A percentile compares a stretch with the other conserved stretches of the same genome.
These are phyloP conservation scores for Ogataea methylovora DNA, from an alignment of 805 yeast genomes.

Conservation along the genomic window DNA sequence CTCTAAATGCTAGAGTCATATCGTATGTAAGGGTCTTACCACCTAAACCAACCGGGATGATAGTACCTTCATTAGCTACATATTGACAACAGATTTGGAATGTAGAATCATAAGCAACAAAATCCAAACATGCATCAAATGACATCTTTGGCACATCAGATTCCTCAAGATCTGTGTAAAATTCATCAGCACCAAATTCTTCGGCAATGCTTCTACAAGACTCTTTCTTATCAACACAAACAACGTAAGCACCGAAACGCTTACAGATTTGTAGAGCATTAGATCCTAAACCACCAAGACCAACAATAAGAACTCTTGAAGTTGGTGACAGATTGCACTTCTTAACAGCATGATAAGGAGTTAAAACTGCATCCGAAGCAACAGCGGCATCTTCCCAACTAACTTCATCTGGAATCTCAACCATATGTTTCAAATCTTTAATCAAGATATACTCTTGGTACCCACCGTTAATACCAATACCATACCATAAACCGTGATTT, in stretches of 20 bases:
- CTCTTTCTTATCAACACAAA: slow-evolving; percentile 19
- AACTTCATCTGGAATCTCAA: slow-evolving; percentile 23
- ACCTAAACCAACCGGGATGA: too few species aligned
- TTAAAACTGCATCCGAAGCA: slow-evolving; percentile 25
- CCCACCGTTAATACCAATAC: slow-evolving; percentile 24
- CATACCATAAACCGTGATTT: slow-evolving; percentile 12
- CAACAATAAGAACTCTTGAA: slow-evolving; percentile 20
- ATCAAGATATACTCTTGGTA: slow-evolving; percentile 22
- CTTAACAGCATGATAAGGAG: slow-evolving; percentile 27
- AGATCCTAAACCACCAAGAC: slow-evolving; percentile 27
- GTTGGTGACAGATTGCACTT: slow-evolving; percentile 15
- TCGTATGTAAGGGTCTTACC: too few species aligned
- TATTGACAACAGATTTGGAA: too few species aligned
- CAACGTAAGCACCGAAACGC: slow-evolving; percentile 12
- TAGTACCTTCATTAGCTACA: too few species aligned
- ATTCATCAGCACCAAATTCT: slow-evolving; percentile 34
- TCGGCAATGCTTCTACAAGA: slow-evolving; percentile 22
- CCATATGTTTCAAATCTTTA: slow-evolving; percentile 10
- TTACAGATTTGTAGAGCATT: slow-evolving; percentile 24
- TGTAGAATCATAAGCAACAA: too few species aligned
- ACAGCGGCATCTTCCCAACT: slow-evolving; percentile 23
- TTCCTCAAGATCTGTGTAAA: slow-evolving; percentile 22
- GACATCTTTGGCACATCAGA: slow-evolving; percentile 23
- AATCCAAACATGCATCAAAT: slow-evolving; percentile 28
- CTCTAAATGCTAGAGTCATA: too few species aligned